phyloP scores from a whole-genome alignment of 1,284 basidiomycete species.

The Ustilago sp. region DNA sequence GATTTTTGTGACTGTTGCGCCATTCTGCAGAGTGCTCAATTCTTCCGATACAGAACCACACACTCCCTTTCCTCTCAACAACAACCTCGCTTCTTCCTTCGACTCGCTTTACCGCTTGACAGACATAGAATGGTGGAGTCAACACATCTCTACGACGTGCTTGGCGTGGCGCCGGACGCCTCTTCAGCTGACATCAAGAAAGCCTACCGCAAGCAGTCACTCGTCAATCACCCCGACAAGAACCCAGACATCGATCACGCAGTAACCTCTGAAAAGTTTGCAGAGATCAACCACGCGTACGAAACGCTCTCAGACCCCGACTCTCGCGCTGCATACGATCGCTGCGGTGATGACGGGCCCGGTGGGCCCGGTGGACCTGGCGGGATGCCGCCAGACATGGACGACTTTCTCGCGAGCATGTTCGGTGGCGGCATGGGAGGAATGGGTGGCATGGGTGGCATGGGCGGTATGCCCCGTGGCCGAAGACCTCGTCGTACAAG shows the following conservation, averaged over 20 bases:
- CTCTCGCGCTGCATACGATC: constrained; percentile 61
- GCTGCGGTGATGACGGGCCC: constrained; percentile 59
- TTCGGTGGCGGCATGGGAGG: constrained; percentile 61
- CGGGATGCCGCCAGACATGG: constrained; percentile 55
- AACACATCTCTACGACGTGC: constrained; percentile 70
- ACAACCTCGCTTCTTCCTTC: background rate
- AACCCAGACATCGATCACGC: constrained; percentile 62
- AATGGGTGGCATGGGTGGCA: constrained; percentile 56
- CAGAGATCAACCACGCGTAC: constrained; percentile 65
- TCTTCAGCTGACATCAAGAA: constrained; percentile 85
- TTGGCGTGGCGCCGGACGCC: constrained; percentile 78
- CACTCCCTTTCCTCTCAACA: constrained; percentile 1
- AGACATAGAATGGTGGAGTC: constrained; percentile 45
- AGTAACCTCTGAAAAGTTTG: constrained; percentile 61
- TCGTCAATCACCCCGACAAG: constrained; percentile 67
- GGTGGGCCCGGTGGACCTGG: constrained; percentile 42
- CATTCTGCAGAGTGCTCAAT: background rate
- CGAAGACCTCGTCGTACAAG: constrained; percentile 67
- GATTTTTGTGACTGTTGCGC: constrained; percentile 4
- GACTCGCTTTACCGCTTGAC: background rate
- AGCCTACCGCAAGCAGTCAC: constrained; percentile 73
- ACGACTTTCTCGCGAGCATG: constrained; percentile 63
- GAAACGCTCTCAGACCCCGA: constrained; percentile 65
- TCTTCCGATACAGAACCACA: background rate
- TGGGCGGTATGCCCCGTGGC: constrained; percentile 69